phyloP scores from a whole-genome alignment of 2,329 filamentous ascomycete species.

The Purpureocillium takamizusanense region DNA sequence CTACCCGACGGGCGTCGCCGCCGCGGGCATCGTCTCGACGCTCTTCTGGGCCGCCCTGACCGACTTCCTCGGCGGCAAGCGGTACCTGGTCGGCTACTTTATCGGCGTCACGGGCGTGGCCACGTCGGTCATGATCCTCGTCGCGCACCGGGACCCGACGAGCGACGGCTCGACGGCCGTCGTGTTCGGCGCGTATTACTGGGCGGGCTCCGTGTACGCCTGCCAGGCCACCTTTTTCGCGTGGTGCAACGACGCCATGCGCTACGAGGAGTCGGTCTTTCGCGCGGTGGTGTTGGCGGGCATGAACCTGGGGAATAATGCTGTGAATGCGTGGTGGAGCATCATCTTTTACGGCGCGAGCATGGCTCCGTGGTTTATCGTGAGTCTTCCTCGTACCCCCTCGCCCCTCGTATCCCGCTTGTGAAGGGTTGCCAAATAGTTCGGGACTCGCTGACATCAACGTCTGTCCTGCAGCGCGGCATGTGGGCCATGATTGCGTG shows the following conservation, averaged over 20 bases:
- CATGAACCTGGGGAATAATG: conserved; percentile 62
- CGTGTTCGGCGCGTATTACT: conserved; percentile 60
- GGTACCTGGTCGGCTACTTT: conserved; percentile 59
- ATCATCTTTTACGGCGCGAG: conserved; percentile 62
- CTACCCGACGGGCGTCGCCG: conserved; percentile 47
- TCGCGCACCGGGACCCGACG: conserved; percentile 31
- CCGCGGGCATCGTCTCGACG: conserved; percentile 49
- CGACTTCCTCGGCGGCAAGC: conserved; percentile 52
- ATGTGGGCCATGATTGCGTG: conserved; percentile 67
- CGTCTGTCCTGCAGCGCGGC: conserved; percentile 34
- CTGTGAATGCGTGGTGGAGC: conserved; percentile 65
- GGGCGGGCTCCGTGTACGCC: conserved; percentile 61
- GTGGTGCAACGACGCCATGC: conserved; percentile 64
- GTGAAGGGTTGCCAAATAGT: no score
- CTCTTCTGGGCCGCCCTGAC: conserved; percentile 63
- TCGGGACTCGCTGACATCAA: background rate
- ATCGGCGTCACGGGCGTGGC: conserved; percentile 56
- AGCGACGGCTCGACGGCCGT: conserved; percentile 34
- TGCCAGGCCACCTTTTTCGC: conserved; percentile 69
- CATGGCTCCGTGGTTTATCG: conserved; percentile 56
- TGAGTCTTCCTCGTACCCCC: conserved; percentile 24
- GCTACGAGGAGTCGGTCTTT: conserved; percentile 52
- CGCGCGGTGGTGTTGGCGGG: conserved; percentile 59
- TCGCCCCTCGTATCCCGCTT: background rate
- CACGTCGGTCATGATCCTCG: conserved; percentile 54